phyloP scores from a whole-genome alignment of 164 flowering plant genomes.

The Vitis rotundifolia region DNA sequence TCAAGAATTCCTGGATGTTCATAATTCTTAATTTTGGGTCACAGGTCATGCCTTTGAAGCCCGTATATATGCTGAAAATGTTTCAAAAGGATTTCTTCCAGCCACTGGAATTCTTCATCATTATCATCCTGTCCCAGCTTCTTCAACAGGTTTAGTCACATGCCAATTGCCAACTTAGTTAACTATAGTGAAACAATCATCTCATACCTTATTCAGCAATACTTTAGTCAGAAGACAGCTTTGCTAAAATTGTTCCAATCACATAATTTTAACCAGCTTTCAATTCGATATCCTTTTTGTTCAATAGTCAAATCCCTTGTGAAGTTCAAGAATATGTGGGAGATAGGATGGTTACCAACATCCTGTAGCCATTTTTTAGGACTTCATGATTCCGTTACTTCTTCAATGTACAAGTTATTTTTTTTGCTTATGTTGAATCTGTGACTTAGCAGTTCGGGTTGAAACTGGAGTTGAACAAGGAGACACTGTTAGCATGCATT shows the following conservation, averaged over 20 bases:
- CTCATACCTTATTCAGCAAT: not conserved
- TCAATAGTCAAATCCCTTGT: not conserved
- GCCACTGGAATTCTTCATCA: slow-evolving; percentile 95
- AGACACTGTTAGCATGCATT: slow-evolving; percentile 93
- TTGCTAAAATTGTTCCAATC: not conserved
- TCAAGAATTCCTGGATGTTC: not conserved
- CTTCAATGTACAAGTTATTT: not conserved
- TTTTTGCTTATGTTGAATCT: slow-evolving; percentile 2
- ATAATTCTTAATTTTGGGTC: slow-evolving; percentile 1
- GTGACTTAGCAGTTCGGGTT: slow-evolving; percentile 66
- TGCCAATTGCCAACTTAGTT: not conserved
- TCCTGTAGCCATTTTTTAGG: not conserved
- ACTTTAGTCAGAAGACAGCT: not conserved
- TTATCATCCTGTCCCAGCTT: slow-evolving; percentile 72
- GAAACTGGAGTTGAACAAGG: slow-evolving; percentile 98
- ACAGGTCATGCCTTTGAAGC: slow-evolving; percentile 99
- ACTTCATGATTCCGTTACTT: not conserved
- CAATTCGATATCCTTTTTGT: not conserved
- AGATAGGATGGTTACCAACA: not conserved
- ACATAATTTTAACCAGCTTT: not conserved
- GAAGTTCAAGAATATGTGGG: slow-evolving; percentile 1
- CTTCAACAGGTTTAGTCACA: slow-evolving; percentile 62
- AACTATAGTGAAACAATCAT: not conserved
- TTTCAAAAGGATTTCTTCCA: slow-evolving; percentile 96
- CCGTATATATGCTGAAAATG: slow-evolving; percentile 98